phyloP scores from a whole-genome alignment of 2,329 filamentous ascomycete genomes.

The Cytospora paraplurivora region DNA sequence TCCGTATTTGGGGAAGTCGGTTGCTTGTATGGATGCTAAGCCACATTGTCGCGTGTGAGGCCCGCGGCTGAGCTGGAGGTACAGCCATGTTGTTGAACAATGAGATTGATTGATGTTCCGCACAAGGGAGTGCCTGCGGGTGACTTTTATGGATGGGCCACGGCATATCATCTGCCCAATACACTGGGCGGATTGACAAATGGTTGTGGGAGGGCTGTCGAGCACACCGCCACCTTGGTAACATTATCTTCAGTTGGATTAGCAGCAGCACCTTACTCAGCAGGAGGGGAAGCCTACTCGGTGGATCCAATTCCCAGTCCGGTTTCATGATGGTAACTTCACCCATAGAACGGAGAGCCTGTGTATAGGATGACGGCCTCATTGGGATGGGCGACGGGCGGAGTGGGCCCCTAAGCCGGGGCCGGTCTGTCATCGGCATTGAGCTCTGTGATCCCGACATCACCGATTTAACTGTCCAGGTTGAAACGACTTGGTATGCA shows the following conservation, averaged over 20 bases:
- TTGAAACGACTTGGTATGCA: neutral
- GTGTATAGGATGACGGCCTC: conserved; percentile 15
- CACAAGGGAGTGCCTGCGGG: too few relatives aligned
- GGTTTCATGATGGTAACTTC: conserved; percentile 22
- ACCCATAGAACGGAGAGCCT: conserved; percentile 1
- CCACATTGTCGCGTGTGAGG: too few relatives aligned
- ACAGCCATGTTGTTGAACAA: too few relatives aligned
- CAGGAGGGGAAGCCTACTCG: conserved; percentile 1
- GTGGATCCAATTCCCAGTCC: conserved; percentile 4
- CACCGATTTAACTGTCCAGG: neutral
- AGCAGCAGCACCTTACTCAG: neutral
- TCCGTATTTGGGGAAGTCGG: too few relatives aligned
- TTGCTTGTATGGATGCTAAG: too few relatives aligned
- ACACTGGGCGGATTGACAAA: conserved; percentile 23
- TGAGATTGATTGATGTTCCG: neutral
- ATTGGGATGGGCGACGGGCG: conserved; percentile 2
- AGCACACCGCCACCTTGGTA: conserved; percentile 8
- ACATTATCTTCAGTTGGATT: neutral
- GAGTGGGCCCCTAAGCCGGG: conserved; percentile 23
- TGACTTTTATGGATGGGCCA: neutral
- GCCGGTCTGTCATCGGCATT: conserved; percentile 1
- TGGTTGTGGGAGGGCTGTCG: conserved; percentile 22
- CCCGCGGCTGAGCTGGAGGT: too few relatives aligned
- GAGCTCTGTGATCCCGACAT: conserved; percentile 5
- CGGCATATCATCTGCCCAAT: neutral